Evolutionary conservation across 2,329 filamentous ascomycete genomes (phyloP).

Genomic region (Tolypocladium tropicale): DNA sequence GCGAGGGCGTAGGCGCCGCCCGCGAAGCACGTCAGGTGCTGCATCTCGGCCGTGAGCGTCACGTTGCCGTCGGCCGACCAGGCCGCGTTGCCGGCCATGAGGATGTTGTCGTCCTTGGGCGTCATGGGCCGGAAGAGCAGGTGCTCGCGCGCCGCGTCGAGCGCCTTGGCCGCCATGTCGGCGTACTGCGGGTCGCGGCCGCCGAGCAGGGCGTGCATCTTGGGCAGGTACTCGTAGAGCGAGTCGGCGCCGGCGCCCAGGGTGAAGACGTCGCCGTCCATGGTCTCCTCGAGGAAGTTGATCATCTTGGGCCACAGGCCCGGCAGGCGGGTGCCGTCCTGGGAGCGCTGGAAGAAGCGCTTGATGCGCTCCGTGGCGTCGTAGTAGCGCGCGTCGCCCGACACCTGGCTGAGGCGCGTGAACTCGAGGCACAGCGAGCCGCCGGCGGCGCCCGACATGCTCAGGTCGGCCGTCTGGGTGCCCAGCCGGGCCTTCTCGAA

Average conservation of each 20-base stretch:
- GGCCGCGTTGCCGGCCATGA: slow-evolving; percentile 40
- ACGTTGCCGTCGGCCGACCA: slow-evolving; percentile 12
- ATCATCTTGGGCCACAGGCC: slow-evolving; percentile 63
- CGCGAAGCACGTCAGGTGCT: slow-evolving; percentile 60
- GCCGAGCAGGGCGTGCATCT: slow-evolving; percentile 52
- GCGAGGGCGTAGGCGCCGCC: slow-evolving; percentile 62
- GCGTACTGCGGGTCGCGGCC: slow-evolving; percentile 53
- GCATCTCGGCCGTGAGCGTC: slow-evolving; percentile 23
- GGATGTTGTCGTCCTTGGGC: slow-evolving; percentile 45
- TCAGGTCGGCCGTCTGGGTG: slow-evolving; percentile 21
- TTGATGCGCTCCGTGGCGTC: slow-evolving; percentile 68
- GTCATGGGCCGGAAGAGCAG: slow-evolving; percentile 62
- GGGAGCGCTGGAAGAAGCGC: slow-evolving; percentile 51
- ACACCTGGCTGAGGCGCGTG: slow-evolving; percentile 63
- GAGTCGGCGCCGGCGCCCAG: slow-evolving; percentile 37
- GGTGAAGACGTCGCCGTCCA: slow-evolving; percentile 26
- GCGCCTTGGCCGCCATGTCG: slow-evolving; percentile 52
- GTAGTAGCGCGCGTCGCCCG: slow-evolving; percentile 62
- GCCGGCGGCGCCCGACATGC: slow-evolving; percentile 32
- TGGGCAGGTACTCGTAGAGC: slow-evolving; percentile 50
- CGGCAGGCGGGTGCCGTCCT: slow-evolving; percentile 56
- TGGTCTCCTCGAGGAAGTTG: slow-evolving; percentile 46
- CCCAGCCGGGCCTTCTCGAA: slow-evolving; percentile 31
- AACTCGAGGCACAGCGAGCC: slow-evolving; percentile 67
- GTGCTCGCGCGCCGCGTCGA: slow-evolving; percentile 49